Evolutionary conservation across 345 rosid species (phyloP).

Genomic region (Boechera divaricarpa): DNA sequence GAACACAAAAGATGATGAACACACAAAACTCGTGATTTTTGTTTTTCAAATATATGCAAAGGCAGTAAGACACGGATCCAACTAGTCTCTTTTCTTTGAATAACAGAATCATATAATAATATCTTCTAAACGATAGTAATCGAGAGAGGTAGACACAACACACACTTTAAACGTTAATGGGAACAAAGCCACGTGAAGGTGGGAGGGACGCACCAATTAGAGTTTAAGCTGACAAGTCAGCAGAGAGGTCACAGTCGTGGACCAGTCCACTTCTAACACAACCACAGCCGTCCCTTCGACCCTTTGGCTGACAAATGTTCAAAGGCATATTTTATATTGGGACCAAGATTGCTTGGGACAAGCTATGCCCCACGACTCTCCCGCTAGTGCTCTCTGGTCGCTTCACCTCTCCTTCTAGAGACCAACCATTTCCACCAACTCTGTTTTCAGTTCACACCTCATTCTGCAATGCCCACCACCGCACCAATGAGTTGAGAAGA

Average conservation of each 20-base stretch:
- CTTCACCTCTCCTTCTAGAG: slow-evolving; percentile 52
- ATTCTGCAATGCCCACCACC: slow-evolving; percentile 39
- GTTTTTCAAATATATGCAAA: background rate
- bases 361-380: slow-evolving; percentile 36
- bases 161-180: slow-evolving; percentile 23
- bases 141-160: background rate
- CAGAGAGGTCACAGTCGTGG: slow-evolving; percentile 43
- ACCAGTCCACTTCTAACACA: slow-evolving; percentile 42
- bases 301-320: slow-evolving; percentile 51
- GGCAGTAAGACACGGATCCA: slow-evolving; percentile 13
- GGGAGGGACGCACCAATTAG: slow-evolving; percentile 35
- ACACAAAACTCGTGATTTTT: slow-evolving; percentile 23
- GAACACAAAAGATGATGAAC: background rate
- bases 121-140: background rate
- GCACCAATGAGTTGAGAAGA: slow-evolving; percentile 33
- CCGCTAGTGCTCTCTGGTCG: slow-evolving; percentile 46
- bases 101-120: slow-evolving; percentile 24
- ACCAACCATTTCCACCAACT: slow-evolving; percentile 45
- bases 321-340: slow-evolving; percentile 38
- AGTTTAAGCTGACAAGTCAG: slow-evolving; percentile 38
- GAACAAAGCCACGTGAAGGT: slow-evolving; percentile 41
- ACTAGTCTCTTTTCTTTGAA: background rate
- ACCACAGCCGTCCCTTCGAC: slow-evolving; percentile 52
- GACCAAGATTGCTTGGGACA: slow-evolving; percentile 46
- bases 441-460: slow-evolving; percentile 42